Evolutionary conservation across 225 moss, liverwort and hornwort species (phyloP), one percentile per base, ranked within the genome.

Genomic region (Anthoceros angustus): DNA sequence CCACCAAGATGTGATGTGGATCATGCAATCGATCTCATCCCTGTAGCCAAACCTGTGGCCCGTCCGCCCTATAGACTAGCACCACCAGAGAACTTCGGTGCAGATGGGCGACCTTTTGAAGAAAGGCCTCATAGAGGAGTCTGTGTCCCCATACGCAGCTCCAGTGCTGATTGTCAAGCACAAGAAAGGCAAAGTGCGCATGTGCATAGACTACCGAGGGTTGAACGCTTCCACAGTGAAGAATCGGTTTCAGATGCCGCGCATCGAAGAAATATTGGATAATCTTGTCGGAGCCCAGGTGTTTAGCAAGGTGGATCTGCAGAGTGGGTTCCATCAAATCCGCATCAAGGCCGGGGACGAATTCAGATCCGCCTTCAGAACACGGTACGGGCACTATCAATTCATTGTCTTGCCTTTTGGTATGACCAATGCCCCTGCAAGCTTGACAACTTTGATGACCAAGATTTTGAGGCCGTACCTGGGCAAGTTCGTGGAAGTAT

Each of bases 401-500:
- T 73, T 39, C 21, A 41, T 21, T 40, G 73, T 69, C 9, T 43
- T 49, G 20, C 46, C 39, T 21, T 73, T 68, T 67, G 63, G 73
- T 10, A 24, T 73, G 8, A 69, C 69, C 5, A 73, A 73, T 64
- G 64, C 48, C 45, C 68, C 40, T 12, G 63, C 68, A 12, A 64
- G 38, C 11, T 73, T 73, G 15, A 8, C 41, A 32, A 32, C 68
- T 10, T 3, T 64, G 6, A 73, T 69, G 73, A 73, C 68, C 26
- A 48, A 23, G 12, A 41, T 73, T 21, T 63, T 69, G 7, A 9
- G 60, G 41, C 42, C 42, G 24, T 6, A 63, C 18, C 38, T 63
- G 46, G 20, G 60, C 38, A 69, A 73, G 69, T 73, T 68, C 45
- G 68, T 63, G 9, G 39, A 67, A 25, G 68, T 73, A 5, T 68